Evolutionary conservation across 768 basidiomycete species (phyloP), one percentile per base, ranked within the genome.

Genomic region (Tulasnella sp.): DNA sequence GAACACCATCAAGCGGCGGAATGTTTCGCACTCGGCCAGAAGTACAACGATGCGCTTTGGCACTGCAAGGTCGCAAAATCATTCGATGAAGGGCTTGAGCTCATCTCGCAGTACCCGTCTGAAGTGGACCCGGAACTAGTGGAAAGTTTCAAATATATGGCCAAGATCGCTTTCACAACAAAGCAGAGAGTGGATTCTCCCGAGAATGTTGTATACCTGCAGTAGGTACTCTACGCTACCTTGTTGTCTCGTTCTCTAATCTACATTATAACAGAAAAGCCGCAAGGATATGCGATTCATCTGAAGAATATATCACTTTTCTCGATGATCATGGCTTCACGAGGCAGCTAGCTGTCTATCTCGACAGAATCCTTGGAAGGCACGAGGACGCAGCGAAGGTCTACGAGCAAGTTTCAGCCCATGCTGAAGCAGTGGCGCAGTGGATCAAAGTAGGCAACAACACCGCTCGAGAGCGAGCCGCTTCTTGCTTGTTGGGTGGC

Each of bases 371-470:
- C 9, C 74, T 72, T 14, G 69, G 72, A 14, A 69, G 70, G 60
- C 71, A 67, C 45, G 53, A 61, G 1, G 77, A 82, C 29, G 82
- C 82, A 0, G 80, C 79, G 0, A 71, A 76, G n/a, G 63, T 81
- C 15, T 73, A 78, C 62, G 58, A 78, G 3, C 65, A 66, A 0
- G 75, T 79, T 62, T 77, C 76, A 8, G 27, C 39, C 17, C 14
- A 40, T 21, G 12, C n/a, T 11, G 3, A 11, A 9, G 56, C n/a
- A 17, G 23, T 7, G 32, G 25, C n/a, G 58, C 58, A 6, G 51
- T 45, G 14, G 37, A 40, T 36, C 39, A 39, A 6, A 29, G 31
- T 40, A 29, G 21, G 12, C 40, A 34, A 17, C 34, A 35, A 12
- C 31, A 27, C n/a, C n/a, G 27, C 23, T 4, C 17, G 8, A 27